Evolutionary conservation across 495 filamentous ascomycete genomes (phyloP).

Genomic region (Penicillium alfredii): DNA sequence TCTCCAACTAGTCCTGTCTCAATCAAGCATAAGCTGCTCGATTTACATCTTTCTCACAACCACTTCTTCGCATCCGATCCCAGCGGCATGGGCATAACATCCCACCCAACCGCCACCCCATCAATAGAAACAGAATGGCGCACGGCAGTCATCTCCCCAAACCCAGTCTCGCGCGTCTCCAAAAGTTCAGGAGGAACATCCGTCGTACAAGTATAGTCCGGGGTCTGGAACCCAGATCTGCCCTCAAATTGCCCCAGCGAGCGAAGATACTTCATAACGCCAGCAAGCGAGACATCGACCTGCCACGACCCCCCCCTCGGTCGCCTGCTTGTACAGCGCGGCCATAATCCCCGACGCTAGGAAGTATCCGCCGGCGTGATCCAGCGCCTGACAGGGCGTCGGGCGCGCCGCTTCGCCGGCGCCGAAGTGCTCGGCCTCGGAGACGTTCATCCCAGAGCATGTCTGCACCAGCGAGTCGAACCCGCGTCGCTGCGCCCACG

Average conservation of each 20-base stretch:
- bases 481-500: constrained; percentile 29
- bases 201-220: constrained; percentile 6
- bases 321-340: constrained; percentile 49
- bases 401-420: constrained; percentile 60
- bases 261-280: constrained; percentile 24
- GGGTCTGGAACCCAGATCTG: constrained; percentile 11
- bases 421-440: constrained; percentile 40
- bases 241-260: constrained; percentile 18
- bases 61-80: constrained; percentile 20
- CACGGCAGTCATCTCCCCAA: constrained; percentile 20
- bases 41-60: no score
- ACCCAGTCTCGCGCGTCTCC: constrained; percentile 14
- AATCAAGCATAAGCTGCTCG: no score
- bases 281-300: constrained; percentile 43
- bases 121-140: constrained; percentile 18
- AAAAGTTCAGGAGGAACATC: constrained; percentile 17
- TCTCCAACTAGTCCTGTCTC: no score
- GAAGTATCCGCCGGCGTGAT: constrained; percentile 58
- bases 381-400: constrained; percentile 45
- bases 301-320: constrained; percentile 51
- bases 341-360: constrained; percentile 50
- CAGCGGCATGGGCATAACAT: constrained; percentile 22
- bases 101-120: constrained; percentile 23
- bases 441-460: constrained; percentile 48
- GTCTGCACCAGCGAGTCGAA: constrained; percentile 43